Conservation (phyloP, 805 yeast species). For the Lachancea lanzarotensis region DNA sequence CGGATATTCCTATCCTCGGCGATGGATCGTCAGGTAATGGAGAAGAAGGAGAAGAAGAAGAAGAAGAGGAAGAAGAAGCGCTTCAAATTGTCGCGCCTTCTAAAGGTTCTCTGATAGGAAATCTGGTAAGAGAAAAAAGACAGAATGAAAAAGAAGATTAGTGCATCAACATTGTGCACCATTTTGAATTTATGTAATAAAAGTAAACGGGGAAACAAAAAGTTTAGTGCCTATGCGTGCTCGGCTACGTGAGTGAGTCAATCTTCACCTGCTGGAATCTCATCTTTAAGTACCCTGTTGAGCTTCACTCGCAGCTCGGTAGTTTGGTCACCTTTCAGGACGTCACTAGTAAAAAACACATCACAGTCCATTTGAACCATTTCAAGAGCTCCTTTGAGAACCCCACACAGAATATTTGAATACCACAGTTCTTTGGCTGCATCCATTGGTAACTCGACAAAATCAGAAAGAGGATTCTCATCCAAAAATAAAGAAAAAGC, state of each 20-base stretch:
- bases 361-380: slow-evolving; percentile 95
- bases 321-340: slow-evolving; percentile 68
- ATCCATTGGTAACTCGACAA: slow-evolving; percentile 88
- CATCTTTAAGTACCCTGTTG: slow-evolving; percentile 74
- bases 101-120: slow-evolving; percentile 17
- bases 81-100: slow-evolving; percentile 14
- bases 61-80: slow-evolving; percentile 6
- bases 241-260: no score
- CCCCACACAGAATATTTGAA: slow-evolving; percentile 84
- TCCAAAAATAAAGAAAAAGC: slow-evolving; percentile 64
- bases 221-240: no score
- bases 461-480: slow-evolving; percentile 90
- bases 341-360: slow-evolving; percentile 71
- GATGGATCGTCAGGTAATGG: slow-evolving; percentile 17
- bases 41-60: background rate
- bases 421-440: slow-evolving; percentile 80
- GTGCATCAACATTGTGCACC: background rate
- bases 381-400: slow-evolving; percentile 82
- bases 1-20: slow-evolving; percentile 57
- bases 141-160: slow-evolving; percentile 20
- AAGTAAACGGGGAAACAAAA: background rate
- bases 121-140: slow-evolving; percentile 24
- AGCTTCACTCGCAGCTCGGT: slow-evolving; percentile 77
- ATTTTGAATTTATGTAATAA: background rate
- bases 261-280: slow-evolving; percentile 96